phyloP scores from a whole-genome alignment of 352 stramenopile genomes.

The Pythium diclinum region DNA sequence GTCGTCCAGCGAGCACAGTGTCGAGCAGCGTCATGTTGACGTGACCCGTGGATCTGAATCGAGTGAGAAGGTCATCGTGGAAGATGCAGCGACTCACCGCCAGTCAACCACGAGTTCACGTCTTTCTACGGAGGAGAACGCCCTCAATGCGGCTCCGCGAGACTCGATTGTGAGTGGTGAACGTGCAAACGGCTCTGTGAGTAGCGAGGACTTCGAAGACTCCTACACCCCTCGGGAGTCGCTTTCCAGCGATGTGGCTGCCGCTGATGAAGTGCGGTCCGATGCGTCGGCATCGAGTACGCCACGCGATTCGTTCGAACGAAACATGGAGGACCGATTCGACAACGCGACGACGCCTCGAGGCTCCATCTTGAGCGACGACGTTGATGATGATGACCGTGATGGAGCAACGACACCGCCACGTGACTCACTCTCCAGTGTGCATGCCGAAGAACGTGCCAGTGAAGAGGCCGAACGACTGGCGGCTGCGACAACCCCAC shows the following conservation, averaged over 20 bases:
- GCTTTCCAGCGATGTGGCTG: constrained; percentile 3
- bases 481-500: neutral
- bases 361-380: neutral
- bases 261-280: neutral
- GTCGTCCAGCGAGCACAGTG: constrained; percentile 4
- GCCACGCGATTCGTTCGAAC: neutral
- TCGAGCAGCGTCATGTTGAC: neutral
- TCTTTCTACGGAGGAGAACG: neutral
- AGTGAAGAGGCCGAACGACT: neutral
- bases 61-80: neutral
- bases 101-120: neutral
- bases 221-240: constrained; percentile 5
- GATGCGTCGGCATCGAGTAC: constrained; percentile 4
- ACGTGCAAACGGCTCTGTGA: neutral
- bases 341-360: neutral
- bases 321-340: neutral
- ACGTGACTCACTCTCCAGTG: neutral
- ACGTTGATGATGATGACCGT: neutral
- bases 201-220: constrained; percentile 1
- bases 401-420: neutral
- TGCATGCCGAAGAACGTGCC: neutral
- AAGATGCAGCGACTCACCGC: neutral
- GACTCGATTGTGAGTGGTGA: neutral
- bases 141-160: neutral
- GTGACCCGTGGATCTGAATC: neutral